Percentiles rank a stretch among this genome's conserved stretches.
phyloP scores from a whole-genome alignment of 805 yeast species.

The Candida coleopterorum region DNA sequence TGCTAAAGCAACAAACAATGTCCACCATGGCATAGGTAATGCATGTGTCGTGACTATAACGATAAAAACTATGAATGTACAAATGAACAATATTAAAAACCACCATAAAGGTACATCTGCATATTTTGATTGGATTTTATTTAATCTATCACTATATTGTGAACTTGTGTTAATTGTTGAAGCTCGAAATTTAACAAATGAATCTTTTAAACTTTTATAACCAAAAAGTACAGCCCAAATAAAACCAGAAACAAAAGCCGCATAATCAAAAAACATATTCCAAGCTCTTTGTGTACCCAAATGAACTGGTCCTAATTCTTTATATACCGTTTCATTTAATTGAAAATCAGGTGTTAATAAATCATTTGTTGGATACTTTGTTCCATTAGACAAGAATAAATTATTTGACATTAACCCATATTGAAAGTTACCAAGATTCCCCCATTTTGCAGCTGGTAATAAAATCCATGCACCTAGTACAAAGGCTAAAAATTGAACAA shows the following conservation, averaged over 20 bases:
- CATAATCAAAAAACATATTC: constrained; percentile 46
- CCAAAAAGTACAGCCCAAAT: constrained; percentile 36
- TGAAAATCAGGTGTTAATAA: constrained; percentile 32
- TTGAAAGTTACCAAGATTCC: constrained; percentile 18
- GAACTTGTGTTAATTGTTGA: constrained; percentile 5
- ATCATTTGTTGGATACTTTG: constrained; percentile 33
- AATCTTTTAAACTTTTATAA: constrained; percentile 15
- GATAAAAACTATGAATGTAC: constrained; percentile 29
- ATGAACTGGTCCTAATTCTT: constrained; percentile 36
- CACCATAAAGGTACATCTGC: constrained; percentile 39
- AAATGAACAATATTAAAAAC: constrained; percentile 30
- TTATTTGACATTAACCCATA: constrained; percentile 44
- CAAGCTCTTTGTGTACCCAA: constrained; percentile 42
- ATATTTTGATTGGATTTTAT: constrained; percentile 32
- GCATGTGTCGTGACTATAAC: constrained; percentile 24
- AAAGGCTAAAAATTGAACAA: constrained; percentile 40
- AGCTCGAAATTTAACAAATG: constrained; percentile 11
- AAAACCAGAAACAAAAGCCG: constrained; percentile 41
- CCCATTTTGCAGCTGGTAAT: constrained; percentile 44
- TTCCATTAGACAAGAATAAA: constrained; percentile 30
- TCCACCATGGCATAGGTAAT: constrained; percentile 35
- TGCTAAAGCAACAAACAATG: constrained; percentile 35
- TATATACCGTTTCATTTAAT: constrained; percentile 40
- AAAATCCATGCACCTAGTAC: constrained; percentile 40
- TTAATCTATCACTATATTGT: constrained; percentile 34